phyloP scores from a whole-genome alignment of 305 asterid species.

The Vinca major region DNA sequence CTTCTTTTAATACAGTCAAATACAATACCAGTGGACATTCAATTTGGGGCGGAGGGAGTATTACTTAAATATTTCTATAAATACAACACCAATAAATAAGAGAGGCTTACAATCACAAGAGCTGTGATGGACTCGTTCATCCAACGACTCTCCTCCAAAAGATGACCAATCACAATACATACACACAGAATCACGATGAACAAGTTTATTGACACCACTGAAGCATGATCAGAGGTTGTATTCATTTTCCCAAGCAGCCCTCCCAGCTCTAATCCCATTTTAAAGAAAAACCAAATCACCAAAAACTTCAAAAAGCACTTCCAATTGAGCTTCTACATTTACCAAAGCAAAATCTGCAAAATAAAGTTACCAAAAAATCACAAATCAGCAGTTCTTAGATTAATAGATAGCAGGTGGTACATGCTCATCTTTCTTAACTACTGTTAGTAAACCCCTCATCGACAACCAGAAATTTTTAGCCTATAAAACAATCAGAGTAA shows the following conservation, averaged over 20 bases:
- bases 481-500: too few species aligned
- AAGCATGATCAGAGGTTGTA: slow-evolving; percentile 54
- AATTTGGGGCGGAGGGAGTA: too few species aligned
- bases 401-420: too few species aligned
- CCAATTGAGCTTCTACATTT: slow-evolving; percentile 10
- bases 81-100: background rate
- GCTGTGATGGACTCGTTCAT: slow-evolving; percentile 97
- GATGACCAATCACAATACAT: slow-evolving; percentile 85
- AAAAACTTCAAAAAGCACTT: slow-evolving; percentile 6
- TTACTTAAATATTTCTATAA: background rate
- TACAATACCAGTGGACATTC: too few species aligned
- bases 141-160: slow-evolving; percentile 89
- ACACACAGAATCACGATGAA: slow-evolving; percentile 72
- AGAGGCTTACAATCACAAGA: slow-evolving; percentile 61
- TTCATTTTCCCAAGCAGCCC: slow-evolving; percentile 18
- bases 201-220: slow-evolving; percentile 66
- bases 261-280: slow-evolving; percentile 34
- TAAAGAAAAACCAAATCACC: slow-evolving; percentile 5
- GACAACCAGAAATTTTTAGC: too few species aligned
- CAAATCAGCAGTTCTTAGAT: background rate
- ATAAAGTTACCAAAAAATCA: background rate
- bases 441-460: too few species aligned
- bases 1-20: too few species aligned
- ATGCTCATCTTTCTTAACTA: too few species aligned
- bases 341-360: slow-evolving; percentile 12